Conservation (phyloP, 2,329 filamentous ascomycete species). For the Lizonia empirigonia region DNA sequence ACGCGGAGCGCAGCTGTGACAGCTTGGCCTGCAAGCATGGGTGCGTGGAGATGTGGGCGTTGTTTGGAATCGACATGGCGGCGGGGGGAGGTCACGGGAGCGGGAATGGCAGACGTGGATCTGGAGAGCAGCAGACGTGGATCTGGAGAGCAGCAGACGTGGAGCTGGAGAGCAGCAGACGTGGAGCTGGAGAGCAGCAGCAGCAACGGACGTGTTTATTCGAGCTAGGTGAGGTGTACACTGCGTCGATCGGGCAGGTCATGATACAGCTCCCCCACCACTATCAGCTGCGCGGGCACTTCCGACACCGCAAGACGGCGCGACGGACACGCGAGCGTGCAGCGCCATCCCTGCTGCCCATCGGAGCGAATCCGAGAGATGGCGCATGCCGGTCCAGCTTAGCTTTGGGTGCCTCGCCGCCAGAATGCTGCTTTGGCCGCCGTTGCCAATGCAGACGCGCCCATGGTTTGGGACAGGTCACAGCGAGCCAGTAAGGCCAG, state of each 20-base stretch:
- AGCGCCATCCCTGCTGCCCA: not conserved
- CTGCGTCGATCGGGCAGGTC: conserved; percentile 11
- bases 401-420: not conserved
- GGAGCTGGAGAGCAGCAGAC: too few relatives aligned
- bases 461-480: too few relatives aligned
- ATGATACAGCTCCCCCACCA: conserved; percentile 14
- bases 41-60: conserved; percentile 79
- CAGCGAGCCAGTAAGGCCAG: conserved; percentile 1
- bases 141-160: not conserved
- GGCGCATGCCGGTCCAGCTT: conserved; percentile 1
- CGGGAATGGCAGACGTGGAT: not conserved
- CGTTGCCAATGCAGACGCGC: conserved; percentile 1
- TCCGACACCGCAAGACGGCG: not conserved
- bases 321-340: not conserved
- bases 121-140: not conserved
- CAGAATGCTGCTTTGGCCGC: not conserved
- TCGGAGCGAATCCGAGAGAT: not conserved
- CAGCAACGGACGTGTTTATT: conserved; percentile 1
- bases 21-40: conserved; percentile 89
- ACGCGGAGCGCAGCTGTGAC: conserved; percentile 80
- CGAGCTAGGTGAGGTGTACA: too few relatives aligned
- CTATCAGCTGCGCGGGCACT: not conserved
- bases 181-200: too few relatives aligned
- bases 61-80: conserved; percentile 54
- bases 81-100: not conserved